Conservation (phyloP, 2,329 filamentous ascomycete genomes). For the Xylariaceae sp. region DNA sequence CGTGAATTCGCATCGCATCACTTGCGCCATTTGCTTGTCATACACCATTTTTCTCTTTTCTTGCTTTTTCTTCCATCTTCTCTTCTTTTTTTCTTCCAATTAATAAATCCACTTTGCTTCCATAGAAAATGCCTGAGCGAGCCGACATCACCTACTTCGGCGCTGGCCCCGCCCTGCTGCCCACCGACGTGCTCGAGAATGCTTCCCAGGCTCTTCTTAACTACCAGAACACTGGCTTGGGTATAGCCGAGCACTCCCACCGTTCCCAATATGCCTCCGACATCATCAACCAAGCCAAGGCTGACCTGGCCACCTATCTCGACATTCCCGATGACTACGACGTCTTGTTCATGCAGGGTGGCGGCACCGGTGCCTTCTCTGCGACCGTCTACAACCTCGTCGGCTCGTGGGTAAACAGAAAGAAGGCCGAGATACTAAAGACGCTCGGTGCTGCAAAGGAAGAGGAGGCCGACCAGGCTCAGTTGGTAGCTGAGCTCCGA, state of each 20-base stretch:
- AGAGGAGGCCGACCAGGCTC: background rate
- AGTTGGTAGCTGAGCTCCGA: constrained; percentile 36
- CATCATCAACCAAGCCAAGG: constrained; percentile 74
- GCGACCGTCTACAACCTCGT: constrained; percentile 80
- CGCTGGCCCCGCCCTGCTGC: constrained; percentile 78
- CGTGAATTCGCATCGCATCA: background rate
- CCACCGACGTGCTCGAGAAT: constrained; percentile 71
- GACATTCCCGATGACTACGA: constrained; percentile 82
- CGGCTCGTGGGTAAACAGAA: constrained; percentile 70
- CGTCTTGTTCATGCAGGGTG: constrained; percentile 79
- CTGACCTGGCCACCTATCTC: constrained; percentile 64
- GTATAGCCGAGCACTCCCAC: constrained; percentile 85
- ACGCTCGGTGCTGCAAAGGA: background rate
- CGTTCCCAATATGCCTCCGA: constrained; percentile 70
- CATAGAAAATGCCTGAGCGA: background rate
- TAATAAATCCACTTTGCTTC: background rate
- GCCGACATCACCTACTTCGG: constrained; percentile 45
- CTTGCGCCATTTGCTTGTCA: too few relatives aligned
- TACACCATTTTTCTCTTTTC: too few relatives aligned
- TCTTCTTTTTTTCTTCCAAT: background rate
- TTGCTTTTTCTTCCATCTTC: background rate
- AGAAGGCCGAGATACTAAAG: constrained; percentile 48
- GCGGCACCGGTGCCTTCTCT: constrained; percentile 73
- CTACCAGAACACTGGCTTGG: constrained; percentile 74
- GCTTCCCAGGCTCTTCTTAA: constrained; percentile 75